Percentiles rank a stretch among this genome's conserved stretches.
Evolutionary conservation across 1,139 yeast species (phyloP).

Genomic region (Blastobotrys indianensis): DNA sequence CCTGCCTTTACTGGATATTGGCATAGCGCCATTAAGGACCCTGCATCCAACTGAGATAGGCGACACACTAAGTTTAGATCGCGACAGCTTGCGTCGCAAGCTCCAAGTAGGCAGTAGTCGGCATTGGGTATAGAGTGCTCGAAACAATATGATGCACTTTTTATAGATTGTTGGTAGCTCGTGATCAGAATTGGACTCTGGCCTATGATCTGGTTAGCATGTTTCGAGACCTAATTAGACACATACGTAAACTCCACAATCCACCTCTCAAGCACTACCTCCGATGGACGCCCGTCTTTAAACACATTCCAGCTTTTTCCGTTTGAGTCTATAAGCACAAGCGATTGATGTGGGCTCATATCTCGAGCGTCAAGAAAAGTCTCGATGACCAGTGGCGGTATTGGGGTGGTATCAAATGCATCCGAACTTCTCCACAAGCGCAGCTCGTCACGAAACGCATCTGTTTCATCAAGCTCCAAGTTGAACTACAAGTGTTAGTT

Average conservation of each 20-base stretch:
- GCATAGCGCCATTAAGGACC: conserved; percentile 67
- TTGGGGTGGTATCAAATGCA: conserved; percentile 19
- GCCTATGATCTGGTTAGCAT: conserved; percentile 57
- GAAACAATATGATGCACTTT: conserved; percentile 64
- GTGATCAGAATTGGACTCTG: conserved; percentile 35
- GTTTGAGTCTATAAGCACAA: conserved; percentile 51
- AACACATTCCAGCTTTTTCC: conserved; percentile 46
- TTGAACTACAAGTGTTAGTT: conserved; percentile 48
- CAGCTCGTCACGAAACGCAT: conserved; percentile 49
- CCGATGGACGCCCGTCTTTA: conserved; percentile 52
- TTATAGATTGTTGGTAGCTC: conserved; percentile 70
- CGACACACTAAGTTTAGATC: conserved; percentile 36
- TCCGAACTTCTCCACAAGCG: conserved; percentile 50
- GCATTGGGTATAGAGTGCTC: conserved; percentile 63
- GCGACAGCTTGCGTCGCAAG: conserved; percentile 40
- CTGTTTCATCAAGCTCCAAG: conserved; percentile 48
- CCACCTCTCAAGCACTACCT: conserved; percentile 91
- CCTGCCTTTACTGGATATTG: conserved; percentile 76
- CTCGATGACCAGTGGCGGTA: conserved; percentile 83
- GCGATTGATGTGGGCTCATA: conserved; percentile 53
- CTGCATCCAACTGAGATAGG: conserved; percentile 51
- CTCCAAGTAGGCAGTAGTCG: conserved; percentile 69
- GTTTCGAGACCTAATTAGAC: conserved; percentile 37
- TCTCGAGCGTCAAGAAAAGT: conserved; percentile 69
- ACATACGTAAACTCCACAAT: conserved; percentile 60